A percentile compares a stretch with the other conserved stretches of the same genome.
Conservation (phyloP, 108 stramenopile genomes). For the Cylindrotheca closterium region DNA sequence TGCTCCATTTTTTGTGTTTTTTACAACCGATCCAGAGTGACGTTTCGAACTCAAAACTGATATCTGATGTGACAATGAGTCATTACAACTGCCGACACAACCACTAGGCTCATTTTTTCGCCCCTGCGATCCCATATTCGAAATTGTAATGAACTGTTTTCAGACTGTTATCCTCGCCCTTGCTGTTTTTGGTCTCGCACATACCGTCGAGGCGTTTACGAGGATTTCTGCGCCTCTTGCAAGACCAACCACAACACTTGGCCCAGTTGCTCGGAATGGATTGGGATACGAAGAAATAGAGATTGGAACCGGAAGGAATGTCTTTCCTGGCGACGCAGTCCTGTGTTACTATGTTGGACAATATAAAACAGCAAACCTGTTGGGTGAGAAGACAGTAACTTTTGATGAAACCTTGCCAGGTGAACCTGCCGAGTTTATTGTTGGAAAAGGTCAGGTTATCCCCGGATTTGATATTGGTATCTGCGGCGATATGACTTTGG, state of each 20-base stretch:
- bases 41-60: too few species aligned
- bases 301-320: slow-evolving; percentile 16
- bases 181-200: too few species aligned
- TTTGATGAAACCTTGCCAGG: slow-evolving; percentile 16
- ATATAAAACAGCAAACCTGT: neutral
- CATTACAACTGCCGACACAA: too few species aligned
- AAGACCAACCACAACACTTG: too few species aligned
- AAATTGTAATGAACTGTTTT: too few species aligned
- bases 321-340: slow-evolving; percentile 26
- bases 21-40: neutral
- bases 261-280: slow-evolving; percentile 24
- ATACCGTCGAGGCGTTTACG: too few species aligned
- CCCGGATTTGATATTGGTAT: slow-evolving; percentile 29
- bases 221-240: too few species aligned
- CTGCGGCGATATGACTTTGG: slow-evolving; percentile 16
- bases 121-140: too few species aligned
- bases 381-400: neutral
- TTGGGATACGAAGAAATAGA: slow-evolving; percentile 24
- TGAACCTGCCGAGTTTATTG: slow-evolving; percentile 15
- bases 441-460: slow-evolving; percentile 37
- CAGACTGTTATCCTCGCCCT: too few species aligned
- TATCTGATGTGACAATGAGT: too few species aligned
- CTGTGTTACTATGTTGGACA: slow-evolving; percentile 25
- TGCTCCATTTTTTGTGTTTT: too few species aligned
- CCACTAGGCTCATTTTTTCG: too few species aligned